A percentile compares a stretch with the other conserved stretches of the same genome.
Evolutionary conservation across 1,284 basidiomycete genomes (phyloP).

Genomic region (Stereum hirsutum): DNA sequence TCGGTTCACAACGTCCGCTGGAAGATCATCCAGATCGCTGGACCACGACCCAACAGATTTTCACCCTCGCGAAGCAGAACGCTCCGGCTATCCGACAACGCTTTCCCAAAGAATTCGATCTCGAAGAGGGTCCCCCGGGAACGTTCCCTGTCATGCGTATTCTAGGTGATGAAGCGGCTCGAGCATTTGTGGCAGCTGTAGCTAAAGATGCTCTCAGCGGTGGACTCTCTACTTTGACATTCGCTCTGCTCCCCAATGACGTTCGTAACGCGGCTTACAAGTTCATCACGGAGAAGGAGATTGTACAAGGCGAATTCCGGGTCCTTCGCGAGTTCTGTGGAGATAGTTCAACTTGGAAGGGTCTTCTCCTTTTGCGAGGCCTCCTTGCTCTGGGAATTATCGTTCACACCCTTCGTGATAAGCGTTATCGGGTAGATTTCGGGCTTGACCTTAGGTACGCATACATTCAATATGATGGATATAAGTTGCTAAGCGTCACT

Average conservation of each 20-base stretch:
- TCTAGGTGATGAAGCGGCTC: conserved; percentile 3
- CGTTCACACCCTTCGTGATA: conserved; percentile 25
- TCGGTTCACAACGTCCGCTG: conserved; percentile 29
- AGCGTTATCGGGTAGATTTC: conserved; percentile 10
- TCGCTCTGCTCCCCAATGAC: conserved; percentile 6
- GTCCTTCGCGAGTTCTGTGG: conserved; percentile 11
- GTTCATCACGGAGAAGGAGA: conserved; percentile 6
- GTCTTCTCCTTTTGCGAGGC: conserved; percentile 33
- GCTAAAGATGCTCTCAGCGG: conserved; percentile 7
- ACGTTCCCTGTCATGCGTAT: conserved; percentile 12
- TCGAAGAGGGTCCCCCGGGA: conserved; percentile 2
- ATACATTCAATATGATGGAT: too few relatives aligned
- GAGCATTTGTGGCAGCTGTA: conserved; percentile 3
- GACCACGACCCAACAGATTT: conserved; percentile 31
- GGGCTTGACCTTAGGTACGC: conserved; percentile 4
- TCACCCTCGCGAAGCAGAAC: conserved; percentile 18
- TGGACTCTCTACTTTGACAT: conserved; percentile 3
- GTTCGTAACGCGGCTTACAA: conserved; percentile 6
- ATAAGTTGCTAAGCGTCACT: too few relatives aligned
- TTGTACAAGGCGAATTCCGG: conserved; percentile 1
- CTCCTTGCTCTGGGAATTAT: conserved; percentile 30
- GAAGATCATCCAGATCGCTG: conserved; percentile 39
- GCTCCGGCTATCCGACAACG: conserved; percentile 17
- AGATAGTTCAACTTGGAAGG: conserved; percentile 18
- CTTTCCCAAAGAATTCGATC: conserved; percentile 1